A percentile compares a stretch with the other conserved stretches of the same genome.
Evolutionary conservation across 345 rosid species (phyloP).

Genomic region (Ricinus communis): DNA sequence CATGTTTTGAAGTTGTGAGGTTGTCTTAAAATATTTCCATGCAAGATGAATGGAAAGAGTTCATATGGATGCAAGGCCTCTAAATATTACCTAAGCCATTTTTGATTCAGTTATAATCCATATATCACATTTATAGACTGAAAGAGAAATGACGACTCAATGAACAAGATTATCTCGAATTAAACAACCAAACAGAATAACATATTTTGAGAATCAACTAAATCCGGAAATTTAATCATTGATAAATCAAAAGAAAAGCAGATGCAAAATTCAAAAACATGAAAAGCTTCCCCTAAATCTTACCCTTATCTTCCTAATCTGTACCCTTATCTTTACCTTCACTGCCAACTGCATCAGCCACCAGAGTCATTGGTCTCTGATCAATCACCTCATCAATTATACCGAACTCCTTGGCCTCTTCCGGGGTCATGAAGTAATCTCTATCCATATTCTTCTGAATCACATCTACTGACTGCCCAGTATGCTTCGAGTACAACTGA

Average conservation of each 20-base stretch:
- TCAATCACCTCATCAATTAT: slow-evolving; percentile 94
- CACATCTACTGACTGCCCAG: slow-evolving; percentile 68
- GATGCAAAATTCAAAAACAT: background rate
- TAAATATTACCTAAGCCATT: background rate
- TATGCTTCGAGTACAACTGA: slow-evolving; percentile 70
- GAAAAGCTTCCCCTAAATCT: slow-evolving; percentile 1
- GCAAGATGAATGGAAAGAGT: background rate
- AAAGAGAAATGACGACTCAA: background rate
- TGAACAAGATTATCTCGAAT: background rate
- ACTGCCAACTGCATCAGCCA: slow-evolving; percentile 67
- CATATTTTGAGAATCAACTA: background rate
- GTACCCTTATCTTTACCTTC: slow-evolving; percentile 67
- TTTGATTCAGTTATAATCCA: background rate
- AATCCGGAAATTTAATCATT: background rate
- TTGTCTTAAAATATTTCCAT: background rate
- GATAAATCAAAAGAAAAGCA: background rate
- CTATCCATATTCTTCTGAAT: slow-evolving; percentile 94
- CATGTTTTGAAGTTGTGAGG: too few relatives aligned
- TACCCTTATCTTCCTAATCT: slow-evolving; percentile 34
- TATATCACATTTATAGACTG: background rate
- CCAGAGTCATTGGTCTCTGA: slow-evolving; percentile 76
- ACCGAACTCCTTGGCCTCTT: slow-evolving; percentile 90
- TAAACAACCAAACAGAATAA: background rate
- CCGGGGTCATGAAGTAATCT: slow-evolving; percentile 94
- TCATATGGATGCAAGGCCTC: background rate